Conservation (phyloP, 192 early-diverging fungal species). For the Umbelopsis sp. region DNA sequence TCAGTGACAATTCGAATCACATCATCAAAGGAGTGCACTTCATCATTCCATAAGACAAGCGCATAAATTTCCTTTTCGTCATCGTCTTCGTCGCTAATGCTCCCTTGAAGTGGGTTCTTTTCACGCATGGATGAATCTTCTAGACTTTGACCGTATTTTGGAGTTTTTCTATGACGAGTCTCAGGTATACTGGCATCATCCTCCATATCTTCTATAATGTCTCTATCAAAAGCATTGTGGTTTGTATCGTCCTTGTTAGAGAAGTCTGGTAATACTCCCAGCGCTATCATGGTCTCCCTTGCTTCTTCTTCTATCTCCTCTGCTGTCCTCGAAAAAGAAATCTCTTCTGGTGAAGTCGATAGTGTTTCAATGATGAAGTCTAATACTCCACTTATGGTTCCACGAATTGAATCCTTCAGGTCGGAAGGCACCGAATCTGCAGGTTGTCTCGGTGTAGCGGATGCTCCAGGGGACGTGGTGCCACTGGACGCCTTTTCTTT, state of each 20-base stretch:
- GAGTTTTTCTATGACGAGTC: not conserved
- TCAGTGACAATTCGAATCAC: constrained; percentile 81
- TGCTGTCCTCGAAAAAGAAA: constrained; percentile 9
- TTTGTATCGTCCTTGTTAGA: not conserved
- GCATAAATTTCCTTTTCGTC: constrained; percentile 52
- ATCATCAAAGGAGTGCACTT: constrained; percentile 90
- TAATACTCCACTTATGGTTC: constrained; percentile 82
- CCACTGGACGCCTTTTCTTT: not conserved
- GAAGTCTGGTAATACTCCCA: constrained; percentile 12
- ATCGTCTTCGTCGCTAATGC: not conserved
- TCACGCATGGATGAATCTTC: constrained; percentile 23
- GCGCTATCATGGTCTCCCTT: not conserved
- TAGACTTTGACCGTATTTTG: not conserved
- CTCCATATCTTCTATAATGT: not conserved
- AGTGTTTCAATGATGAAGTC: constrained; percentile 93
- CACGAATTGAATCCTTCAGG: constrained; percentile 66
- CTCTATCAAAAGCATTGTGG: not conserved
- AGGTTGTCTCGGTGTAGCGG: constrained; percentile 14
- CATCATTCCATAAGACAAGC: constrained; percentile 96
- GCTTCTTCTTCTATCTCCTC: constrained; percentile 13
- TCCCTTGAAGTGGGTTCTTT: constrained; percentile 21
- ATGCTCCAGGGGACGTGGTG: constrained; percentile 2
- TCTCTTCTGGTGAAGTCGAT: constrained; percentile 52
- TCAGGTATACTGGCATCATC: not conserved
- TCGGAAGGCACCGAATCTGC: constrained; percentile 54